Evolutionary conservation across 129 eudicot genomes (phyloP).

Genomic region (Artemisia tridentata): DNA sequence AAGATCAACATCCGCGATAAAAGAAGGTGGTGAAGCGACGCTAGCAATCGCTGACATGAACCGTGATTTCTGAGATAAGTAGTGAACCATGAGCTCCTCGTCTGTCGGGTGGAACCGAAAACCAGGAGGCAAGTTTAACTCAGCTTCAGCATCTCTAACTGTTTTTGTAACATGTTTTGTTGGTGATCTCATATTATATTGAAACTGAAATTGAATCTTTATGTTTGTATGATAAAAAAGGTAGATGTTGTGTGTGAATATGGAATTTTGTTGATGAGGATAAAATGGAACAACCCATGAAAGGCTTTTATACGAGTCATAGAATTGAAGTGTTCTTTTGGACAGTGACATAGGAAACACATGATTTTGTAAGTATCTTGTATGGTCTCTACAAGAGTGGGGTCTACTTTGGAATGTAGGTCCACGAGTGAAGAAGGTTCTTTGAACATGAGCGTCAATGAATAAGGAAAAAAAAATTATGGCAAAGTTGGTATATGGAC

Average conservation of each 20-base stretch:
- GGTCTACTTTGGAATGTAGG: background rate
- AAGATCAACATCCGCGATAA: slow-evolving; percentile 38
- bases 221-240: background rate
- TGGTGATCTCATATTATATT: slow-evolving; percentile 27
- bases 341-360: background rate
- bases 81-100: slow-evolving; percentile 33
- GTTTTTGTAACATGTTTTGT: slow-evolving; percentile 1
- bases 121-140: slow-evolving; percentile 35
- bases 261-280: background rate
- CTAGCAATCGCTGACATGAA: background rate
- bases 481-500: too few relatives aligned
- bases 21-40: slow-evolving; percentile 15
- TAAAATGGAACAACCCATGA: slow-evolving; percentile 1
- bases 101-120: slow-evolving; percentile 39
- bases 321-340: background rate
- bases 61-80: slow-evolving; percentile 22
- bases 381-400: background rate
- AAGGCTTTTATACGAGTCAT: slow-evolving; percentile 11
- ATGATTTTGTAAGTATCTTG: background rate
- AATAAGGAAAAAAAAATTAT: too few relatives aligned
- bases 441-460: background rate
- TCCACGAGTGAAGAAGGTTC: background rate
- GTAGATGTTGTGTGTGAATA: background rate
- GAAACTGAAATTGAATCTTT: background rate
- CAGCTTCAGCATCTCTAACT: slow-evolving; percentile 36